Evolutionary conservation across 2,329 filamentous ascomycete genomes (phyloP).

Genomic region (Venturia aucupariae): DNA sequence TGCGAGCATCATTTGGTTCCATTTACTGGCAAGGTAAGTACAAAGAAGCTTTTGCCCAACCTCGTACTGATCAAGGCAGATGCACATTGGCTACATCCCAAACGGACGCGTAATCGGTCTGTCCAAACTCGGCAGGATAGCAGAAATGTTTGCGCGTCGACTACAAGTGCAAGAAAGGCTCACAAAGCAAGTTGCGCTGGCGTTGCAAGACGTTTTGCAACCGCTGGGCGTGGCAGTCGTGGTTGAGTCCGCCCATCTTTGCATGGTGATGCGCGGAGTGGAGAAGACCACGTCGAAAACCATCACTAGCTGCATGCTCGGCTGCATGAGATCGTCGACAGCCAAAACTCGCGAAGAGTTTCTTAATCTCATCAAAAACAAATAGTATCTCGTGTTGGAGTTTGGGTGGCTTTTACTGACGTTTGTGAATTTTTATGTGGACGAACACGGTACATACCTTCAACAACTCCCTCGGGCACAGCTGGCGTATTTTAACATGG

Average conservation of each 20-base stretch:
- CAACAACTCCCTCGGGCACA: not conserved
- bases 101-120: slow-evolving; percentile 85
- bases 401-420: not conserved
- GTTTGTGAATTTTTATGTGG: not conserved
- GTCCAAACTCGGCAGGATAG: slow-evolving; percentile 89
- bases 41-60: not conserved
- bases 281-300: slow-evolving; percentile 81
- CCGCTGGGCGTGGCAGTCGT: slow-evolving; percentile 94
- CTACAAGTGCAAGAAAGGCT: slow-evolving; percentile 94
- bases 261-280: slow-evolving; percentile 99
- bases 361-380: slow-evolving; percentile 60
- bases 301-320: slow-evolving; percentile 95
- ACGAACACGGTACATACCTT: not conserved
- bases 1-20: slow-evolving; percentile 98
- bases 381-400: slow-evolving; percentile 18
- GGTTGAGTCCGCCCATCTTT: slow-evolving; percentile 93
- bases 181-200: slow-evolving; percentile 91
- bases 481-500: not conserved
- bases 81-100: slow-evolving; percentile 98
- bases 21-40: slow-evolving; percentile 77
- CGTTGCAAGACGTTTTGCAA: slow-evolving; percentile 84
- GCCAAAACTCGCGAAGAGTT: slow-evolving; percentile 96
- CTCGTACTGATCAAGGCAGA: slow-evolving; percentile 42
- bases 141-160: slow-evolving; percentile 90
- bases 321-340: slow-evolving; percentile 80